phyloP scores from a whole-genome alignment of 2,329 filamentous ascomycete species.

The Ambrosiella xylebori region DNA sequence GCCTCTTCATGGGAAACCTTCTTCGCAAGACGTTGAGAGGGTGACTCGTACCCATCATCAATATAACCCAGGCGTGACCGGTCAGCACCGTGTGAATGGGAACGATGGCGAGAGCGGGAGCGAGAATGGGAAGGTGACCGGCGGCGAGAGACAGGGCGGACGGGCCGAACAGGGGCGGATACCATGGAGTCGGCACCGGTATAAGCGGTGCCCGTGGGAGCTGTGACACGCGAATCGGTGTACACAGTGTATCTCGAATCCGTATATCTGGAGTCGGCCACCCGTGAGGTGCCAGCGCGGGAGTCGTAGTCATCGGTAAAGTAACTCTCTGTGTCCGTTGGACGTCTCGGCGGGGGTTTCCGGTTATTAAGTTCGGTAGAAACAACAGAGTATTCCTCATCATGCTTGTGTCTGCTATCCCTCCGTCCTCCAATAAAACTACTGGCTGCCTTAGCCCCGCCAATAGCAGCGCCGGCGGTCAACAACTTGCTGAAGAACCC shows the following conservation, averaged over 20 bases:
- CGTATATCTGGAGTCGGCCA: slow-evolving; percentile 9
- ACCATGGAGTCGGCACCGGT: slow-evolving; percentile 4
- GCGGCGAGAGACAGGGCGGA: slow-evolving; percentile 1
- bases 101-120: slow-evolving; percentile 2
- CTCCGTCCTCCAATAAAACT: slow-evolving; percentile 26
- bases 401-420: slow-evolving; percentile 34
- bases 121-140: neutral
- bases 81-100: slow-evolving; percentile 16
- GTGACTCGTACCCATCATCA: slow-evolving; percentile 24
- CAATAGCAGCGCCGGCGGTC: slow-evolving; percentile 42
- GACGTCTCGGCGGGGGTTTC: slow-evolving; percentile 22
- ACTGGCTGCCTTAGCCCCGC: slow-evolving; percentile 44
- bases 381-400: slow-evolving; percentile 47
- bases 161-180: slow-evolving; percentile 4
- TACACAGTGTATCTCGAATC: slow-evolving; percentile 10
- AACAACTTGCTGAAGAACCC: slow-evolving; percentile 42
- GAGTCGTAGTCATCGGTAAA: slow-evolving; percentile 38
- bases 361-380: slow-evolving; percentile 42
- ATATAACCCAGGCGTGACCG: slow-evolving; percentile 23
- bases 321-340: slow-evolving; percentile 29
- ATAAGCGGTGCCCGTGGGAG: slow-evolving; percentile 7
- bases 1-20: slow-evolving; percentile 18
- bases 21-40: slow-evolving; percentile 34
- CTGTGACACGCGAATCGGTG: slow-evolving; percentile 9
- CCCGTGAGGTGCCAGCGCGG: slow-evolving; percentile 23